These are phyloP conservation scores for Triticum monococcum DNA, from an alignment of 176 grass and related monocot species.

Conservation along the genomic window DNA sequence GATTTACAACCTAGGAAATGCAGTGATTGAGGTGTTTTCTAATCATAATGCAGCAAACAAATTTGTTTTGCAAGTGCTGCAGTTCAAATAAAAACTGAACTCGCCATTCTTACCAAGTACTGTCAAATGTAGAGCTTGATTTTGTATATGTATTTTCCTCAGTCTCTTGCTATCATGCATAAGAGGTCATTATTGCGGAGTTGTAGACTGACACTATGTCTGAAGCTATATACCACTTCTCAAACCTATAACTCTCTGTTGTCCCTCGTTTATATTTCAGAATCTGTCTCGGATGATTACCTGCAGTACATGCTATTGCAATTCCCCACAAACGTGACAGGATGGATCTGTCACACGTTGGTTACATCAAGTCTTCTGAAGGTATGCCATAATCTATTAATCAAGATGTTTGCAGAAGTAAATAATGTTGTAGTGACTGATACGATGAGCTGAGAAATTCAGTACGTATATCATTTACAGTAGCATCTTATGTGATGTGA, in stretches of 20 bases:
- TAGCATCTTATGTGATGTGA: conserved; percentile 2
- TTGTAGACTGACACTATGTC: background rate
- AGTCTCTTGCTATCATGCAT: too few species aligned
- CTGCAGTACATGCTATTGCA: conserved; percentile 89
- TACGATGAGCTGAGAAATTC: background rate
- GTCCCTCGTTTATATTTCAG: conserved; percentile 40
- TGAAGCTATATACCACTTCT: background rate
- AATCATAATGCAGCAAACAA: background rate
- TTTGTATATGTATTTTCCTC: background rate
- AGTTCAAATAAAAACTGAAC: too few species aligned
- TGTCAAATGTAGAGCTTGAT: background rate
- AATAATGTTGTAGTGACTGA: background rate
- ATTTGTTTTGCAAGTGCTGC: background rate
- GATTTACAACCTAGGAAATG: background rate
- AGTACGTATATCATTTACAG: background rate
- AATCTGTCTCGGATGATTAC: conserved; percentile 91
- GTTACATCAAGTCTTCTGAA: conserved; percentile 93
- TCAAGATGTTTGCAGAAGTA: background rate
- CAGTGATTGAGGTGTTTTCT: background rate
- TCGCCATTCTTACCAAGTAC: background rate
- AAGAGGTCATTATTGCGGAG: background rate
- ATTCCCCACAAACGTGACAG: conserved; percentile 93
- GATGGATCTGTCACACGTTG: conserved; percentile 85
- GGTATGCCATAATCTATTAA: conserved; percentile 39
- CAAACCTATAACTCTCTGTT: background rate